A percentile compares a stretch with the other conserved stretches of the same genome.
These are phyloP conservation scores for Cryomyces minteri DNA, from an alignment of 495 filamentous ascomycete genomes.

Conservation along the genomic window DNA sequence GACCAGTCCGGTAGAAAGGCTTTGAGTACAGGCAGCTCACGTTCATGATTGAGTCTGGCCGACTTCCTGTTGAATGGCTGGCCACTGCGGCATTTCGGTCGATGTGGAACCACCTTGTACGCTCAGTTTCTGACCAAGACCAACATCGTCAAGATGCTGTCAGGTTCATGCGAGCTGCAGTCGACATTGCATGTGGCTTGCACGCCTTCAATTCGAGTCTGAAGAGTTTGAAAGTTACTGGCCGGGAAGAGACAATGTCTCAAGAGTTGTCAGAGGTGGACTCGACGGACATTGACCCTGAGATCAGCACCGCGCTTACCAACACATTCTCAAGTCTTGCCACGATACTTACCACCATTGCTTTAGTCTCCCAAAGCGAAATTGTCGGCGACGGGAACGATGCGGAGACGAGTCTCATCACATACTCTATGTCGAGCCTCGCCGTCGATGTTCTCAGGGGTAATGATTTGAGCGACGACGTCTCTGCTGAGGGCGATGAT, in stretches of 20 bases:
- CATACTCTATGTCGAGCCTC: background rate
- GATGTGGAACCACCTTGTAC: background rate
- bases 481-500: no score
- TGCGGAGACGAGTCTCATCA: background rate
- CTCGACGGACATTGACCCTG: no score
- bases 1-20: background rate
- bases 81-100: background rate
- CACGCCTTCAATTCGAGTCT: no score
- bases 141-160: background rate
- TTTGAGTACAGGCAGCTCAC: background rate
- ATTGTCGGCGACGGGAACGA: no score
- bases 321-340: background rate
- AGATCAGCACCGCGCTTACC: background rate
- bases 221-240: no score
- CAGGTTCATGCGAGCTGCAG: background rate
- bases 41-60: background rate
- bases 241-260: no score
- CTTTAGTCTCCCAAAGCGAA: background rate
- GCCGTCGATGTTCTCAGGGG: background rate
- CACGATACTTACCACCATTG: background rate
- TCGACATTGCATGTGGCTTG: background rate
- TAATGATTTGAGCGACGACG: no score
- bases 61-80: background rate
- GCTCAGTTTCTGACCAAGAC: background rate
- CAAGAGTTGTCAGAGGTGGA: no score